Evolutionary conservation across 371 early-diverging fungal genomes (phyloP), one percentile per base, ranked within the genome.

Genomic region (Syncephalastrum sp.): DNA sequence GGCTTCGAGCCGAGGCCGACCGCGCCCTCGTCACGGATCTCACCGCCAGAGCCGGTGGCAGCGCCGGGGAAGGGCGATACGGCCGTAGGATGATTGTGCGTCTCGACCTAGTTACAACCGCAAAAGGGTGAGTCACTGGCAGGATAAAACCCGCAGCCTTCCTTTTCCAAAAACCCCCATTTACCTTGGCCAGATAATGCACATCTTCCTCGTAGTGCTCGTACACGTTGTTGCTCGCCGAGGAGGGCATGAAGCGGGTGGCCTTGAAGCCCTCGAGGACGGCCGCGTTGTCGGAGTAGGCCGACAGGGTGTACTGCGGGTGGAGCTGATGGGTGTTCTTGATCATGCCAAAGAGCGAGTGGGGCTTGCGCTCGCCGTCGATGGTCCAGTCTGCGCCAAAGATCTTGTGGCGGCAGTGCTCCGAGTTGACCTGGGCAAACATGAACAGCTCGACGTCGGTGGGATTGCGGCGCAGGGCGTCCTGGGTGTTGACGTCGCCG

Each of bases 351-450:
- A 98, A 97, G 42, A 98, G 82, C 15, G 96, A 95, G 47, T 84
- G 67, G 27, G 84, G 85, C 69, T 86, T 84, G 45, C 81, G 74
- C 54, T 84, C 74, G 24, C 92, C 91, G 66, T 96, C 95, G 53
- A 98, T 91, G 8, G 91, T 93, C 98, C 98, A 98, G 52, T 91
- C 81, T 16, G 96, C 97, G 53, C 91, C 82, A 81, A 98, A 98
- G 59, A 98, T 95, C 85, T 98, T 97, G 87, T 98, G 98, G 15
- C 98, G 86, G 77, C 98, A 98, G 75, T 98, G 98, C 79, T 98
- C 98, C 38, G 96, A 95, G 75, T 98, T 97, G 68, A 98, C 97
- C 70, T 97, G 98, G 45, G 97, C 97, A 89, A 98, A 98, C 98
- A 98, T 98, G 83, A 98, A 93, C 47, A 98, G 82, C 77, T 97